Percentiles rank a stretch among this genome's conserved stretches.
phyloP scores from a whole-genome alignment of 2,329 filamentous ascomycete species.

The Arthrobotrys megalospora region DNA sequence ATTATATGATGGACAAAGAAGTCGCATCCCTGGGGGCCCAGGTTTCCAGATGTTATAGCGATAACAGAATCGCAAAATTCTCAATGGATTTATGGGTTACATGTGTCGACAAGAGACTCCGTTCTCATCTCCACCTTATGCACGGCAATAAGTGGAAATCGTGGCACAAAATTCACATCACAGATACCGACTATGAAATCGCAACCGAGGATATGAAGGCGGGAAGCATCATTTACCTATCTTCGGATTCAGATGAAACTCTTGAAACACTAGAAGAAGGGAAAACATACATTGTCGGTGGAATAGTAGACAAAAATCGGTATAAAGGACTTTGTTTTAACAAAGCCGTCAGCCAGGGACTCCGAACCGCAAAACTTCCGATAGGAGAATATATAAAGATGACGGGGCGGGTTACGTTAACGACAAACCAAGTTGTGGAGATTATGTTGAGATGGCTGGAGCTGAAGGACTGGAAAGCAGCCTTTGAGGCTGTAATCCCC shows the following conservation, averaged over 20 bases:
- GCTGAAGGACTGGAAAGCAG: slow-evolving; percentile 88
- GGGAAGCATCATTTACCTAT: slow-evolving; percentile 89
- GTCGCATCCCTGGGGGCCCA: slow-evolving; percentile 85
- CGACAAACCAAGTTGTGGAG: slow-evolving; percentile 96
- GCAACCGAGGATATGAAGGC: slow-evolving; percentile 76
- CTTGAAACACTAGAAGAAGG: slow-evolving; percentile 87
- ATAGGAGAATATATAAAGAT: slow-evolving; percentile 97
- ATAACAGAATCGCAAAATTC: slow-evolving; percentile 80
- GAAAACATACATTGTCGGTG: slow-evolving; percentile 92
- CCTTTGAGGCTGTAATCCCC: slow-evolving; percentile 89
- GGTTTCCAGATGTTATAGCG: slow-evolving; percentile 88
- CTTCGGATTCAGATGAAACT: slow-evolving; percentile 89
- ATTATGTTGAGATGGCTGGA: slow-evolving; percentile 97
- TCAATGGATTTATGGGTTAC: slow-evolving; percentile 82
- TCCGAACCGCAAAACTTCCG: slow-evolving; percentile 90
- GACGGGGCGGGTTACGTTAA: slow-evolving; percentile 85
- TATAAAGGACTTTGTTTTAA: slow-evolving; percentile 96
- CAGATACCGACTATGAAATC: slow-evolving; percentile 80
- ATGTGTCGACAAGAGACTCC: slow-evolving; percentile 82
- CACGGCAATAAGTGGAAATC: slow-evolving; percentile 79
- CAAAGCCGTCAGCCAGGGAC: slow-evolving; percentile 79
- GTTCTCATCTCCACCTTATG: slow-evolving; percentile 83
- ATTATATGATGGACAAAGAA: slow-evolving; percentile 87
- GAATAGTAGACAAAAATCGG: slow-evolving; percentile 94
- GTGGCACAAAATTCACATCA: slow-evolving; percentile 85